Evolutionary conservation across 805 yeast genomes (phyloP), one percentile per base, ranked within the genome.

Genomic region (Pichia nakasei): DNA sequence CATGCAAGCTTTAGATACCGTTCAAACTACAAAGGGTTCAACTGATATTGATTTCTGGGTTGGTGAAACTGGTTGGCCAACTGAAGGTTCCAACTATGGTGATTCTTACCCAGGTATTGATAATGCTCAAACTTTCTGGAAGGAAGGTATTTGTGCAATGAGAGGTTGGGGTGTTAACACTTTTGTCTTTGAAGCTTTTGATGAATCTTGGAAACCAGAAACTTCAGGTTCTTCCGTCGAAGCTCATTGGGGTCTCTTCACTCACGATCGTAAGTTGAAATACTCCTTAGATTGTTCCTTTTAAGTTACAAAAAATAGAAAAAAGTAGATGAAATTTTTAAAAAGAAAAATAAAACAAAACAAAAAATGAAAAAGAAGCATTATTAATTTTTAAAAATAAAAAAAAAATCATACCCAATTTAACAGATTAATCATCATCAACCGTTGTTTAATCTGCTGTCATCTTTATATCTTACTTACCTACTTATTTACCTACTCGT

Each of bases 61-160:
- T 58, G 96, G 97, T 66, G 96, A 89, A 73, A 88, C 97, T 52
- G 96, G 97, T 56, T 88, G 96, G 95, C 95, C 96, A 63, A 76
- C 95, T 29, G 79, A 73, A 6, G 97, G 97, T 65, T 77, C 86
- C 48, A 66, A 69, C 60, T 88, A 67, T 57, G 87, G 78, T 60
- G 47, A 58, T 52, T 69, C 96, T 42, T 61, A 65, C 24, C 96
- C 97, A 57, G 63, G 80, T 56, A 73, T 77, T 45, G 70, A 60
- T 34, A 87, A 87, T 58, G 97, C 97, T 47, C 69, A 73, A 57
- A 64, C 66, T 54, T 91, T 75, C 78, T 91, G 93, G 95, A 76
- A 81, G 65, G 78, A 86, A 57, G 95, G 86, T 52, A 70, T 91
- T 56, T 89, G 97, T 70, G 95, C 88, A 50, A 79, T 89, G 62